phyloP scores from a whole-genome alignment of 768 basidiomycete genomes.

The Serpula lacrymans region DNA sequence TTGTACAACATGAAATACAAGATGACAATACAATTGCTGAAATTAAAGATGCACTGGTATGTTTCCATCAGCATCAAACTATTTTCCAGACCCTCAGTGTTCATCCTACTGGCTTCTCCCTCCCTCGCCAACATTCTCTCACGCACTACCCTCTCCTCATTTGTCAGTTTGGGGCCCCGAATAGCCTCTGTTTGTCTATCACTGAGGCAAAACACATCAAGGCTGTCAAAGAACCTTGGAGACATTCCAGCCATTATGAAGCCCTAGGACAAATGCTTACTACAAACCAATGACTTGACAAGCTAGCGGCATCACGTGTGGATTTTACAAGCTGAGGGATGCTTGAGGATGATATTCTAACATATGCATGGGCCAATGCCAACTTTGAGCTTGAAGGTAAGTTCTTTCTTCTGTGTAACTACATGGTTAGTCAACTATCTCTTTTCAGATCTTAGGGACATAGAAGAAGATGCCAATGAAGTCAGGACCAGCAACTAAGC shows the following conservation, averaged over 20 bases:
- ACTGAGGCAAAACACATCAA: too few relatives aligned
- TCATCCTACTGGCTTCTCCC: slow-evolving; percentile 6
- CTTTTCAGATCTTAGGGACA: too few relatives aligned
- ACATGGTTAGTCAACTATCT: too few relatives aligned
- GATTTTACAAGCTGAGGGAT: slow-evolving; percentile 17
- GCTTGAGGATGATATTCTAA: slow-evolving; percentile 5
- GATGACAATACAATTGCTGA: slow-evolving; percentile 7
- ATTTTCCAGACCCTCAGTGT: slow-evolving; percentile 10
- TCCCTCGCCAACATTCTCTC: slow-evolving; percentile 18
- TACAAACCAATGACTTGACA: slow-evolving; percentile 23
- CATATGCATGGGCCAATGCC: neutral
- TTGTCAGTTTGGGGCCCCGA: slow-evolving; percentile 13
- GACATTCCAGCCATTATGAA: slow-evolving; percentile 20
- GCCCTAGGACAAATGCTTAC: slow-evolving; percentile 27
- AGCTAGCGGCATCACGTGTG: slow-evolving; percentile 16
- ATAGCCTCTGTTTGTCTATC: slow-evolving; percentile 19
- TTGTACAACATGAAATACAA: too few relatives aligned
- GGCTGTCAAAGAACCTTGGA: slow-evolving; percentile 32
- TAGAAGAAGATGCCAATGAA: too few relatives aligned
- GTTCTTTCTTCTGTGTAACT: too few relatives aligned
- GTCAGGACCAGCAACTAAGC: too few relatives aligned
- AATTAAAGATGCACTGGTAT: slow-evolving; percentile 7
- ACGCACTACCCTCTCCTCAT: slow-evolving; percentile 14
- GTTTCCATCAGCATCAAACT: slow-evolving; percentile 11
- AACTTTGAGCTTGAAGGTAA: too few relatives aligned